Evolutionary conservation across 2,329 filamentous ascomycete genomes (phyloP).

Genomic region (Pestalotiopsis sp.): DNA sequence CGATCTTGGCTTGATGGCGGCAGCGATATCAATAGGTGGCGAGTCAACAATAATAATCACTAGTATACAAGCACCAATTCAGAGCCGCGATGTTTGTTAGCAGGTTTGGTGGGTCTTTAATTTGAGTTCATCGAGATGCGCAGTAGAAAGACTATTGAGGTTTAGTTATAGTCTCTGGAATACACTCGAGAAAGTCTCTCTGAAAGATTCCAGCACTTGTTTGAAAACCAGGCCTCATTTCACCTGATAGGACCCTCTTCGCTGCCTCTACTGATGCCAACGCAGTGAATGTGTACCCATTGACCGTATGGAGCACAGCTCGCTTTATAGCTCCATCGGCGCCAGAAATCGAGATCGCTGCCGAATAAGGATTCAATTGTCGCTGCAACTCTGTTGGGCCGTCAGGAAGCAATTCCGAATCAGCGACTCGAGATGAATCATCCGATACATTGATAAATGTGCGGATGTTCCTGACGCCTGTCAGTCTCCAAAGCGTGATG

Average conservation of each 20-base stretch:
- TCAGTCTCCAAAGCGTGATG: conserved; percentile 22
- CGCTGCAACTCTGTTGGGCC: conserved; percentile 21
- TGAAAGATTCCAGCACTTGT: conserved; percentile 23
- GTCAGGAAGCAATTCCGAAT: conserved; percentile 16
- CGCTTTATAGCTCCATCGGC: conserved; percentile 8
- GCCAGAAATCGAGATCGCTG: conserved; percentile 16
- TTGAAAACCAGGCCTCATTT: conserved; percentile 19
- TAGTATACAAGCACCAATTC: no score
- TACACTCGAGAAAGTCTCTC: conserved; percentile 15
- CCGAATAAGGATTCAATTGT: conserved; percentile 21
- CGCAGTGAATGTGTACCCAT: conserved; percentile 25
- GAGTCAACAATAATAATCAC: no score
- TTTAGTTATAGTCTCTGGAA: background rate
- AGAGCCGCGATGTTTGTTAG: no score
- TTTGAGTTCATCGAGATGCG: background rate
- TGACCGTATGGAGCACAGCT: conserved; percentile 22
- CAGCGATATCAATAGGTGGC: no score
- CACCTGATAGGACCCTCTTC: conserved; percentile 17
- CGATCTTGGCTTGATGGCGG: no score
- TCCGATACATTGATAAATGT: conserved; percentile 17
- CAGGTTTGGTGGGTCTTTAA: background rate
- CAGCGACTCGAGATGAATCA: conserved; percentile 10
- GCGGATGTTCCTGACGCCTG: conserved; percentile 17
- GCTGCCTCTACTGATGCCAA: conserved; percentile 20
- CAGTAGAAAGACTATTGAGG: background rate